A percentile compares a stretch with the other conserved stretches of the same genome.
phyloP scores from a whole-genome alignment of 352 stramenopile species.

The Phytophthora fragariaefolia region DNA sequence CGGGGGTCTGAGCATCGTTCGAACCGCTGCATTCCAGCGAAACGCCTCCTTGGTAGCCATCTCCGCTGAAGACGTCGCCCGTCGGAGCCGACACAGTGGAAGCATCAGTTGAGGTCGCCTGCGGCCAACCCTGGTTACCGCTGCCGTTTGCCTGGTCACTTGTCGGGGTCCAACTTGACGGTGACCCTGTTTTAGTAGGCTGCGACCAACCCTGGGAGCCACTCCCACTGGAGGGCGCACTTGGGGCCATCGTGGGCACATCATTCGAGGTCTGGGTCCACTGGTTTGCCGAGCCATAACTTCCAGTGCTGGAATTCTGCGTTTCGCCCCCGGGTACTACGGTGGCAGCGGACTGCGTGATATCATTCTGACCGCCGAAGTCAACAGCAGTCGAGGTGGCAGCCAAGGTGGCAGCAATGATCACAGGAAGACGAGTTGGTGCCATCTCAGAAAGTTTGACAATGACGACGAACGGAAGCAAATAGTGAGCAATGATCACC shows the following conservation, averaged over 20 bases:
- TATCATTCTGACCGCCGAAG: conserved; percentile 22
- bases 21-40: conserved; percentile 26
- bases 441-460: conserved; percentile 19
- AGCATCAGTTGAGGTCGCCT: background rate
- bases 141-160: background rate
- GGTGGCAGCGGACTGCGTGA: conserved; percentile 20
- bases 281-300: conserved; percentile 14
- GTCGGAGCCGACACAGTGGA: conserved; percentile 5
- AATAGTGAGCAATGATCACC: background rate
- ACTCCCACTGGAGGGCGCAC: conserved; percentile 6
- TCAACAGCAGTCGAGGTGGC: conserved; percentile 17
- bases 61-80: background rate
- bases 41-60: background rate
- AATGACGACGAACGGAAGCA: conserved; percentile 7
- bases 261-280: conserved; percentile 31
- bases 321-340: conserved; percentile 11
- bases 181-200: conserved; percentile 3
- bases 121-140: conserved; percentile 13
- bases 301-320: conserved; percentile 8
- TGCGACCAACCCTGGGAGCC: conserved; percentile 12
- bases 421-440: conserved; percentile 24
- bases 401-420: conserved; percentile 19
- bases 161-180: background rate
- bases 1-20: background rate
- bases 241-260: conserved; percentile 15